Percentiles rank a stretch among this genome's conserved stretches.
Conservation (phyloP, 2,329 filamentous ascomycete genomes). For the Pseudopithomyces chartarum region DNA sequence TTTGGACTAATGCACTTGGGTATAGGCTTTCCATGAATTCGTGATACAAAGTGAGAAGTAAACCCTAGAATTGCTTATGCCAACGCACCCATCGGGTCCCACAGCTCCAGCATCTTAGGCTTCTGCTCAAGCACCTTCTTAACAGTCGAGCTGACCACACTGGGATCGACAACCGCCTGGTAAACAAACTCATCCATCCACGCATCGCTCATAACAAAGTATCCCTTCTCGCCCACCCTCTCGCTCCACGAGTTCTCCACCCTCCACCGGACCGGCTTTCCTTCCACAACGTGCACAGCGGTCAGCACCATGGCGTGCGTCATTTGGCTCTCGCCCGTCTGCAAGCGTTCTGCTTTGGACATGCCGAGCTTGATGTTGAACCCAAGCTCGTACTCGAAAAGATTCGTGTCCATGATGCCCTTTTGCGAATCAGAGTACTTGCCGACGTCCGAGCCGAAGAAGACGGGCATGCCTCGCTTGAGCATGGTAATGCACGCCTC, state of each 20-base stretch:
- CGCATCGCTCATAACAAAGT: constrained; percentile 85
- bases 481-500: constrained; percentile 76
- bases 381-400: constrained; percentile 82
- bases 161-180: constrained; percentile 81
- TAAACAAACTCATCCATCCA: constrained; percentile 73
- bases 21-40: too few relatives aligned
- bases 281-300: constrained; percentile 75
- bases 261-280: constrained; percentile 75
- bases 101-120: constrained; percentile 44
- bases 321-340: constrained; percentile 79
- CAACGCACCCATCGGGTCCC: constrained; percentile 80
- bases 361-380: constrained; percentile 77
- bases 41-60: background rate
- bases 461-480: constrained; percentile 76
- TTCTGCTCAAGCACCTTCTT: constrained; percentile 68
- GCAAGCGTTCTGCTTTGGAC: constrained; percentile 75
- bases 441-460: constrained; percentile 88
- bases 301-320: constrained; percentile 93
- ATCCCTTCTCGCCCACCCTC: constrained; percentile 73
- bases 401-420: constrained; percentile 79
- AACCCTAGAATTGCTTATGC: constrained; percentile 46
- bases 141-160: constrained; percentile 63
- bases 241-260: constrained; percentile 88
- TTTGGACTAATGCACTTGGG: too few relatives aligned
- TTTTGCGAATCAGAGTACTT: constrained; percentile 71